Evolutionary conservation across 2,329 filamentous ascomycete genomes (phyloP), one percentile per base, ranked within the genome.

Genomic region (Fusarium bactridioides): DNA sequence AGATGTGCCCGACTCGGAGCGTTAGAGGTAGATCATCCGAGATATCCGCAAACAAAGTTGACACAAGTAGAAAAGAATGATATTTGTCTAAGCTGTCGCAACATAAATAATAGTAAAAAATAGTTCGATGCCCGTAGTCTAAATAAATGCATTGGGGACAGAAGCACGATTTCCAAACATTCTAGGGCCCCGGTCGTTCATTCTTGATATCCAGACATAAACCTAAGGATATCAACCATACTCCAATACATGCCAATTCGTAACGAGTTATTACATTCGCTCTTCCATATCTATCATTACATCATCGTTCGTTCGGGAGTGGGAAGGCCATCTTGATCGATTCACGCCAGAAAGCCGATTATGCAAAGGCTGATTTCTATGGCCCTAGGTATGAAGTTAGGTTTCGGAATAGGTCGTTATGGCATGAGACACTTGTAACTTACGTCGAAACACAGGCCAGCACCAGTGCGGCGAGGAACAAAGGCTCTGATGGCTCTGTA

Each of bases 341-440:
- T 5, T 53, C 33, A 53, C 13, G 25, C 31, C 3, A 53, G 7
- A 18, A 54, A 8, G 10, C 33, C 19, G 10, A 40, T 18, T 12
- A 54, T 40, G 6, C 23, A 54, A 10, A 54, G 50, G 10, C 33
- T 40, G 23, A 29, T n/a, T 12, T 54, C 50, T 18, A 18, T 7
- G 19, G 27, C 33, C 23, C 50, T 54, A 18, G 21, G 10, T 18
- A 5, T 4, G 2, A 18, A 9, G 4, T 40, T 16, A n/a, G 10
- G 15, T 35, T 35, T 35, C 31, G 9, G 9, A 40, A 7, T 1
- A n/a, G 5, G 2, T 5, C 9, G 2, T 7, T 27, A 2, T n/a
- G 5, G 2, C 1, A n/a, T 18, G 5, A 7, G 1, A 4, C 2
- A 5, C 2, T n/a, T 27, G 33, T 7, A n/a, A 27, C 50, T 29